Base-by-base conservation (phyloP, 345 rosid species). In the Angophora floribunda region DNA sequence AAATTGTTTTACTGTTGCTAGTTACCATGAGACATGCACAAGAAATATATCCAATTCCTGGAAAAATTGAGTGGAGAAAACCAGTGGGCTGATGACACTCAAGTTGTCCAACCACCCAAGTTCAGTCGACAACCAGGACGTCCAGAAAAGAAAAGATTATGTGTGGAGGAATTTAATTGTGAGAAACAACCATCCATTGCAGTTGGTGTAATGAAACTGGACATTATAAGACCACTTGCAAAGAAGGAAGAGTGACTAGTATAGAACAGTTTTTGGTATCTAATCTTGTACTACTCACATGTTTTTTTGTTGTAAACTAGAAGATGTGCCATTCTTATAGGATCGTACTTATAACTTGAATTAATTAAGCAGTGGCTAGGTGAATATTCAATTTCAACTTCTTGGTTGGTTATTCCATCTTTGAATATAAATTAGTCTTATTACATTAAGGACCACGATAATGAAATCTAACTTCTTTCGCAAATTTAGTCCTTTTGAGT, bases 211-310 rank as follows among this genome's bases (percentile, higher is more conserved):
- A 93, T 91, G 93, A 92, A 90, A 94, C 93, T 8, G 94, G 95
- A 16, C 94, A 95, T 89, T 94, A 93, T 53, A 93, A 91, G 91
- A 93, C 95, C 85, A 93, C 96, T 50, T 94, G 94, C 94, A 94
- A 94, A 88, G 94, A 93, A 6, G 89, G 91, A 70, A 65, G 16
- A 41, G 52, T 90, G 85, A 91, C 88, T 50, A 52, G 90, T 12
- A 89, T 93, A 45, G 88, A 91, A 91, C 94, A 93, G 90, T 92
- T 91, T 90, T 92, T 90, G 90, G 87, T 55, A 49, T 47, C n/a
- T 9, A 57, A 24, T 57, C 22, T 24, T 57, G 63, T 57, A 55
- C 61, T 55, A 21, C 26, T 55, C 61, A 57, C 63, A 9, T 57
- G n/a, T 24, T 57, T 57, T 24, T 6, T 57, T 57, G 63, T 57